These are phyloP conservation scores for Boletus semigastroideus DNA, from an alignment of 1,284 basidiomycete species.

Conservation along the genomic window DNA sequence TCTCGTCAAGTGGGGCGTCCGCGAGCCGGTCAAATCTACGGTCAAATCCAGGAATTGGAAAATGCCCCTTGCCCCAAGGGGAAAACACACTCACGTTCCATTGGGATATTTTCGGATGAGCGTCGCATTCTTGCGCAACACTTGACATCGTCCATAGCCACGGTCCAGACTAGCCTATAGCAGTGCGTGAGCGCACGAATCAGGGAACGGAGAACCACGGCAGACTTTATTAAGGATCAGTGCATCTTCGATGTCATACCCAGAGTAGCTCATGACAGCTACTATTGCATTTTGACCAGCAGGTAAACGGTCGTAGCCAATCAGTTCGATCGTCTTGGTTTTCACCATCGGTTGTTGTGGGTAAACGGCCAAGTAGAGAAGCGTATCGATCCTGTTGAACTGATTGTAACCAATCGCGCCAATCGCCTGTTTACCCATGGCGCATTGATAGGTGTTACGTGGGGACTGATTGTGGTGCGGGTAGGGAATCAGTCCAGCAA, in stretches of 20 bases:
- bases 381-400: constrained; percentile 95
- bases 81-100: constrained; percentile 72
- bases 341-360: constrained; percentile 99
- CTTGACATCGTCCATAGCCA: constrained; percentile 97
- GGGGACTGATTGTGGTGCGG: constrained; percentile 99
- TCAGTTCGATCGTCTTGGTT: constrained; percentile 95
- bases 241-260: constrained; percentile 99
- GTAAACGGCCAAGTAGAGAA: constrained; percentile 99
- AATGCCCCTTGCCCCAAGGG: constrained; percentile 5
- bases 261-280: constrained; percentile 98
- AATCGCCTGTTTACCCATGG: constrained; percentile 99
- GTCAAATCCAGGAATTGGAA: constrained; percentile 6
- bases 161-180: constrained; percentile 88
- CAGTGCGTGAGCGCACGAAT: constrained; percentile 7
- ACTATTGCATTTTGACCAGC: constrained; percentile 99
- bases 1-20: constrained; percentile 86
- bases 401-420: constrained; percentile 99
- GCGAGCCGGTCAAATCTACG: constrained; percentile 89
- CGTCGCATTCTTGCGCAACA: constrained; percentile 93
- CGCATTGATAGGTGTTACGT: constrained; percentile 98
- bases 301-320: constrained; percentile 95
- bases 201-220: not conserved
- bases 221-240: constrained; percentile 90
- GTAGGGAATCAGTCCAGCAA: constrained; percentile 98
- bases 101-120: constrained; percentile 97